Conservation (phyloP, 176 grass and related monocot genomes). For the Saccharum spontaneum region DNA sequence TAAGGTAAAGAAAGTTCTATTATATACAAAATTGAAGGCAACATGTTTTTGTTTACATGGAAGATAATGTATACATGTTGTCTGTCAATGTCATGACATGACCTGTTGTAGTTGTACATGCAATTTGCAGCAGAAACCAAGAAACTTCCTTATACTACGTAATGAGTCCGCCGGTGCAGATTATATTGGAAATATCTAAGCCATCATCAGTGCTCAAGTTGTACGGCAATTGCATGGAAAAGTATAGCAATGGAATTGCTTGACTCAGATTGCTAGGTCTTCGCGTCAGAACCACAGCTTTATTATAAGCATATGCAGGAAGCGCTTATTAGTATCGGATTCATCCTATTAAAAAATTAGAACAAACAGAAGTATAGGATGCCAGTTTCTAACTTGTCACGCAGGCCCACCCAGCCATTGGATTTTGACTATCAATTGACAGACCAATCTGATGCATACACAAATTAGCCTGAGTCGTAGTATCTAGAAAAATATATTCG, state of each 20-base stretch:
- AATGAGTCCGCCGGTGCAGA: neutral
- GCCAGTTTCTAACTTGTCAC: neutral
- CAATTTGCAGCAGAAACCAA: neutral
- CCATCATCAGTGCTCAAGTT: neutral
- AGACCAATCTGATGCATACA: neutral
- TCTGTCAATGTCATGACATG: neutral
- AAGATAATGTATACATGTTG: neutral
- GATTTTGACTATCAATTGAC: neutral
- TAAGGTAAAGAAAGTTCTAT: too few species aligned
- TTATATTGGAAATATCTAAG: neutral
- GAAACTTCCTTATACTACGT: neutral
- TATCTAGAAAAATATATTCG: neutral
- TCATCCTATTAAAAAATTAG: neutral
- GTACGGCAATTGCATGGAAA: neutral
- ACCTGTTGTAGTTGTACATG: neutral
- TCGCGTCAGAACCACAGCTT: neutral
- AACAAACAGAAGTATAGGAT: neutral
- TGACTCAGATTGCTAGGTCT: neutral
- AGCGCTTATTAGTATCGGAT: neutral
- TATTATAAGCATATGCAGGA: neutral
- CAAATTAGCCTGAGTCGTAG: neutral
- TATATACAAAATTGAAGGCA: neutral
- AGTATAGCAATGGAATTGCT: neutral
- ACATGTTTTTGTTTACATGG: neutral
- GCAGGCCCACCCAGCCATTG: neutral